Conservation (phyloP, 495 filamentous ascomycete genomes). For the Penicillium cataractarum region DNA sequence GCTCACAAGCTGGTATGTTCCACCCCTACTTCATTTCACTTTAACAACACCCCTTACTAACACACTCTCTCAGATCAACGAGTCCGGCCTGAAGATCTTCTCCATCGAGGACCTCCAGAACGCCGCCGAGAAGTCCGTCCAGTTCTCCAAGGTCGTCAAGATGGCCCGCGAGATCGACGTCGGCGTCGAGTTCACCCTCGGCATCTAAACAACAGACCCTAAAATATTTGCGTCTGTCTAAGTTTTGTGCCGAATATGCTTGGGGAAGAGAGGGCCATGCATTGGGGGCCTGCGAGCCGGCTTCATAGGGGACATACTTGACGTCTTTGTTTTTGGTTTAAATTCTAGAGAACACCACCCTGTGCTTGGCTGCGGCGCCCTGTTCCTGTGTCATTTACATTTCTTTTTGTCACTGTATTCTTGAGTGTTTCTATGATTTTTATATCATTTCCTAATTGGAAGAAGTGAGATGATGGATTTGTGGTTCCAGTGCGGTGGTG, state of each 20-base stretch:
- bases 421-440: slow-evolving; percentile 35
- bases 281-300: slow-evolving; percentile 20
- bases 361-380: slow-evolving; percentile 22
- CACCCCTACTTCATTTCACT: neutral
- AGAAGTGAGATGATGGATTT: slow-evolving; percentile 15
- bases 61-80: slow-evolving; percentile 68
- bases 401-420: slow-evolving; percentile 46
- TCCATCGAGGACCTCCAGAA: slow-evolving; percentile 97
- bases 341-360: slow-evolving; percentile 15
- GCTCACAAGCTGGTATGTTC: slow-evolving; percentile 77
- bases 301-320: slow-evolving; percentile 16
- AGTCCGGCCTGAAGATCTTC: slow-evolving; percentile 99
- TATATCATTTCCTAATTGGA: slow-evolving; percentile 41
- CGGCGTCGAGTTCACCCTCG: slow-evolving; percentile 94
- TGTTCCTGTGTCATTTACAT: slow-evolving; percentile 39
- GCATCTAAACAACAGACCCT: slow-evolving; percentile 86
- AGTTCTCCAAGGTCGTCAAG: slow-evolving; percentile 99
- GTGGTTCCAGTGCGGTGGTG: neutral
- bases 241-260: slow-evolving; percentile 7
- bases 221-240: neutral
- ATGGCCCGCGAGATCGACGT: slow-evolving; percentile 98
- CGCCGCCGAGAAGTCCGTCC: slow-evolving; percentile 96
- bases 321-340: slow-evolving; percentile 4
- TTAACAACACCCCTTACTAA: slow-evolving; percentile 1
- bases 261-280: slow-evolving; percentile 21